A percentile compares a stretch with the other conserved stretches of the same genome.
phyloP scores from a whole-genome alignment of 345 rosid genomes.

The Syzygium aqueum region DNA sequence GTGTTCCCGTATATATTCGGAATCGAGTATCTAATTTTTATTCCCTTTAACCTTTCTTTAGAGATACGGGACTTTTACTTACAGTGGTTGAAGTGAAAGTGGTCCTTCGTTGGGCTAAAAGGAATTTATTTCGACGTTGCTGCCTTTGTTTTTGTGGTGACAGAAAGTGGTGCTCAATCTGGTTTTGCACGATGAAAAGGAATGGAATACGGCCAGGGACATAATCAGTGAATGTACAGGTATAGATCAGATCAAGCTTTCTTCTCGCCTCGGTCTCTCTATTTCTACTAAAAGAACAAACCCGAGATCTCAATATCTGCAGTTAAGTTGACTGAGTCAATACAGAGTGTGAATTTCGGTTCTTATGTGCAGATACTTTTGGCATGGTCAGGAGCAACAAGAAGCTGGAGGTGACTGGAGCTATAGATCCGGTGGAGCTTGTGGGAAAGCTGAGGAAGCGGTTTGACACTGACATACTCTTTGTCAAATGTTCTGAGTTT shows the following conservation, averaged over 20 bases:
- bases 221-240: conserved; percentile 37
- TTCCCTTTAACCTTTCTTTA: too few species aligned
- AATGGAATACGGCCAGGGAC: conserved; percentile 35
- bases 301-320: background rate
- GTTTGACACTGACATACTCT: background rate
- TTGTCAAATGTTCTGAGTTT: background rate
- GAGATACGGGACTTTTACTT: too few species aligned
- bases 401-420: conserved; percentile 6
- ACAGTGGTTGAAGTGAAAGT: background rate
- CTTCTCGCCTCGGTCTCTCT: background rate
- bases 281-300: background rate
- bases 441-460: conserved; percentile 7
- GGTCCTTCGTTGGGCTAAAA: background rate
- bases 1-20: too few species aligned
- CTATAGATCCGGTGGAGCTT: background rate
- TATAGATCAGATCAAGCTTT: background rate
- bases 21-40: too few species aligned
- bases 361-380: background rate
- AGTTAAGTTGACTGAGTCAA: background rate
- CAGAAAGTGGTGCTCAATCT: conserved; percentile 50
- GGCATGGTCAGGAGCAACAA: background rate
- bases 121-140: background rate
- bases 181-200: conserved; percentile 16
- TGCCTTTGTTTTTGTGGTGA: background rate
- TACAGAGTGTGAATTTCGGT: background rate